Evolutionary conservation across 495 filamentous ascomycete genomes (phyloP).

Genomic region (Amorphotheca resinae): DNA sequence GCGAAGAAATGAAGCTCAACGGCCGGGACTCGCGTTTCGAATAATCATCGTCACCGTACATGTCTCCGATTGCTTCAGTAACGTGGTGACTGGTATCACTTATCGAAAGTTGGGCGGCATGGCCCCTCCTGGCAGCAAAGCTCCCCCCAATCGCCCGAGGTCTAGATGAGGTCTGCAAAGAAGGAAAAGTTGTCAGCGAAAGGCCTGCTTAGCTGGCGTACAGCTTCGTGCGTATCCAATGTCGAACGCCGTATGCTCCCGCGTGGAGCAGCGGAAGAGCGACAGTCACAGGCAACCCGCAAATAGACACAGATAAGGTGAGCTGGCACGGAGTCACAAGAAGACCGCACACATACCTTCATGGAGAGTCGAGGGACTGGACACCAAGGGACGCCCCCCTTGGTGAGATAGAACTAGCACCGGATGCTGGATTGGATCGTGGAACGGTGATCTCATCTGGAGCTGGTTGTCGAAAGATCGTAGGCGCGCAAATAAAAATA

Average conservation of each 20-base stretch:
- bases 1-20: conserved; percentile 50
- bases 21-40: conserved; percentile 44
- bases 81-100: conserved; percentile 77
- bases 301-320: neutral
- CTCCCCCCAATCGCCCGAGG: conserved; percentile 41
- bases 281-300: neutral
- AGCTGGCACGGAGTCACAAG: neutral
- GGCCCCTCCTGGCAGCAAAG: conserved; percentile 42
- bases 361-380: conserved; percentile 8
- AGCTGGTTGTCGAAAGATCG: conserved; percentile 3
- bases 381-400: conserved; percentile 17
- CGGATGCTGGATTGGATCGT: conserved; percentile 14
- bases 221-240: neutral
- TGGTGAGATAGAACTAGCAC: conserved; percentile 17
- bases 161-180: conserved; percentile 39
- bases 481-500: conserved; percentile 1
- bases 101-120: conserved; percentile 43
- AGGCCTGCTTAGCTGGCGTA: neutral
- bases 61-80: conserved; percentile 90
- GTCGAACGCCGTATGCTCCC: conserved; percentile 11
- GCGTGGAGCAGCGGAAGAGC: conserved; percentile 4
- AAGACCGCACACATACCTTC: conserved; percentile 19
- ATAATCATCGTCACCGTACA: conserved; percentile 82
- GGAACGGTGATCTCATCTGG: conserved; percentile 18
- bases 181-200: conserved; percentile 10